These are phyloP conservation scores for Tetrahymena malaccensis DNA, from an alignment of 73 alveolate species.

Conservation along the genomic window DNA sequence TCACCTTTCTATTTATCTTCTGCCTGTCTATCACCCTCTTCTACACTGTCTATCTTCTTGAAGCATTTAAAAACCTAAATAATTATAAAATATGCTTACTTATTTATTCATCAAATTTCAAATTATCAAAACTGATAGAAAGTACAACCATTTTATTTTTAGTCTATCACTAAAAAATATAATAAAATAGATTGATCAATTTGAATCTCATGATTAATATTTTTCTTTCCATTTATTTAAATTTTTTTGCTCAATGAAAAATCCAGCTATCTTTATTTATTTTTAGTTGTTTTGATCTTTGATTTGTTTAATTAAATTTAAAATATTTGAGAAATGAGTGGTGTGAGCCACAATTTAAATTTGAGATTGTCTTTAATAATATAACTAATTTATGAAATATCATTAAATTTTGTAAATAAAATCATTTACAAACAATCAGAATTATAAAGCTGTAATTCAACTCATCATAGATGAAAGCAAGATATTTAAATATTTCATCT, in stretches of 20 bases:
- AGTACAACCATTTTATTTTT: not conserved
- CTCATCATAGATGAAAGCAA: no score
- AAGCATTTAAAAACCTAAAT: conserved; percentile 6
- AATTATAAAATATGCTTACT: not conserved
- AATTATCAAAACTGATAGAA: not conserved
- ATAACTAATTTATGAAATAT: not conserved
- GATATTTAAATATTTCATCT: no score
- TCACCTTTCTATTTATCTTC: not conserved
- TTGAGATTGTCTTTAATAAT: not conserved
- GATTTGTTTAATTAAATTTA: no score
- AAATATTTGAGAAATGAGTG: not conserved
- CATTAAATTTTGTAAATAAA: not conserved
- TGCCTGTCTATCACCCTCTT: not conserved
- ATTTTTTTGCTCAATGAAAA: no score
- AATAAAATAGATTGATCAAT: no score
- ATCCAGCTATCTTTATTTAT: not conserved
- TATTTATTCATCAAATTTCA: no score
- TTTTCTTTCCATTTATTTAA: no score
- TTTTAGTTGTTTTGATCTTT: not conserved
- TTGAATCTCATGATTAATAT: no score
- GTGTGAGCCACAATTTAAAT: not conserved
- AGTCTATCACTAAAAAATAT: not conserved
- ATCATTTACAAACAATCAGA: not conserved
- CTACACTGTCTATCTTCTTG: conserved; percentile 2
- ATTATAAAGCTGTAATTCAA: no score